Evolutionary conservation across 768 basidiomycete genomes (phyloP).

Genomic region (Leccinum fibrillosum): DNA sequence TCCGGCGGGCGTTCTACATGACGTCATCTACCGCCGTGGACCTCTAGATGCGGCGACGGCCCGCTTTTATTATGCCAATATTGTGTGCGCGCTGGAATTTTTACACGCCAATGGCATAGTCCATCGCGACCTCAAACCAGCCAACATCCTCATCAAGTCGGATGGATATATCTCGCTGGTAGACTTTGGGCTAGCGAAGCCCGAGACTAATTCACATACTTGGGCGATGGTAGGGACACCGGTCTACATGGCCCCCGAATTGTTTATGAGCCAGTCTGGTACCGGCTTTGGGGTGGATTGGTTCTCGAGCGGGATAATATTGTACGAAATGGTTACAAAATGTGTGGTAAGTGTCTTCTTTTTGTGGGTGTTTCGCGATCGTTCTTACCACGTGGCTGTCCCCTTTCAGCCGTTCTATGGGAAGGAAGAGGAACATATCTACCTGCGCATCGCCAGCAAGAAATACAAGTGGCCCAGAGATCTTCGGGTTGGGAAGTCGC

Average conservation of each 20-base stretch:
- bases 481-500: slow-evolving; percentile 35
- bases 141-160: slow-evolving; percentile 51
- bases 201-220: slow-evolving; percentile 13
- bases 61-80: slow-evolving; percentile 55
- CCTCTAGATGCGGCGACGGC: slow-evolving; percentile 33
- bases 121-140: slow-evolving; percentile 58
- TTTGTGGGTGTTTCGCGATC: background rate
- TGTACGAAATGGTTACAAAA: slow-evolving; percentile 52
- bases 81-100: slow-evolving; percentile 47
- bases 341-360: slow-evolving; percentile 27
- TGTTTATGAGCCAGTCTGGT: slow-evolving; percentile 21
- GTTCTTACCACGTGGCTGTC: background rate
- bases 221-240: slow-evolving; percentile 44
- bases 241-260: slow-evolving; percentile 51
- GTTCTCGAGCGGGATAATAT: slow-evolving; percentile 49
- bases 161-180: slow-evolving; percentile 54
- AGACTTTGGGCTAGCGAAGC: slow-evolving; percentile 47
- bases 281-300: slow-evolving; percentile 44
- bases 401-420: slow-evolving; percentile 27
- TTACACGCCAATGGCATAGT: slow-evolving; percentile 42
- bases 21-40: slow-evolving; percentile 31
- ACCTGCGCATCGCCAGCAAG: slow-evolving; percentile 25
- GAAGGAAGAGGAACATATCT: slow-evolving; percentile 25
- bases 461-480: slow-evolving; percentile 39
- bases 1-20: slow-evolving; percentile 42